Percentiles rank a stretch among this genome's conserved stretches.
These are phyloP conservation scores for Reticulascus tulasneorum DNA, from an alignment of 2,329 filamentous ascomycete species.

Conservation along the genomic window DNA sequence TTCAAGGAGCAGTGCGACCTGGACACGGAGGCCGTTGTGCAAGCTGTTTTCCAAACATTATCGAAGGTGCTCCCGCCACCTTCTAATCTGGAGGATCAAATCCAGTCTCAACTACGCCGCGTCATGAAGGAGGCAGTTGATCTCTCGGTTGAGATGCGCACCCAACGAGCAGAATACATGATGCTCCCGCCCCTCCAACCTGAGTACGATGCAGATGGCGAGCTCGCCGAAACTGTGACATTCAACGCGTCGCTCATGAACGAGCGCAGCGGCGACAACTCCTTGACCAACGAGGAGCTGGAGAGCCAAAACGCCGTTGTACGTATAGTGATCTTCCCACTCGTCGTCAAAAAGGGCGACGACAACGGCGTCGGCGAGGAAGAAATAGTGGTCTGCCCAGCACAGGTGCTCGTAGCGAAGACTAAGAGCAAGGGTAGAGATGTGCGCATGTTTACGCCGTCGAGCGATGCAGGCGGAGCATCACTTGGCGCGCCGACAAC, in stretches of 20 bases:
- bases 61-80: conserved; percentile 84
- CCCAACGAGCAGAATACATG: conserved; percentile 93
- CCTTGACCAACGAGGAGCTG: conserved; percentile 68
- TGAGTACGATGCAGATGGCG: conserved; percentile 90
- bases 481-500: conserved; percentile 30
- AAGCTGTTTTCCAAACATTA: conserved; percentile 80
- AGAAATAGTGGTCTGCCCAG: conserved; percentile 91
- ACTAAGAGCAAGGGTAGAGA: conserved; percentile 33
- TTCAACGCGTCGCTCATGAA: conserved; percentile 97
- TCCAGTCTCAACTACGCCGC: conserved; percentile 78
- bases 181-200: conserved; percentile 95
- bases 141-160: conserved; percentile 94
- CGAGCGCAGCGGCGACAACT: conserved; percentile 69
- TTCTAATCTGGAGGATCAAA: conserved; percentile 71
- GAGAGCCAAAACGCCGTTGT: conserved; percentile 74
- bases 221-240: conserved; percentile 78
- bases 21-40: conserved; percentile 93
- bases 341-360: conserved; percentile 94
- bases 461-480: conserved; percentile 49
- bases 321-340: conserved; percentile 88
- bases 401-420: conserved; percentile 79
- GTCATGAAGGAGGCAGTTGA: conserved; percentile 87
- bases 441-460: conserved; percentile 37
- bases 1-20: conserved; percentile 80
- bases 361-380: conserved; percentile 84